phyloP scores from a whole-genome alignment of 1,139 yeast species.

The Yamadazyma friedrichii region DNA sequence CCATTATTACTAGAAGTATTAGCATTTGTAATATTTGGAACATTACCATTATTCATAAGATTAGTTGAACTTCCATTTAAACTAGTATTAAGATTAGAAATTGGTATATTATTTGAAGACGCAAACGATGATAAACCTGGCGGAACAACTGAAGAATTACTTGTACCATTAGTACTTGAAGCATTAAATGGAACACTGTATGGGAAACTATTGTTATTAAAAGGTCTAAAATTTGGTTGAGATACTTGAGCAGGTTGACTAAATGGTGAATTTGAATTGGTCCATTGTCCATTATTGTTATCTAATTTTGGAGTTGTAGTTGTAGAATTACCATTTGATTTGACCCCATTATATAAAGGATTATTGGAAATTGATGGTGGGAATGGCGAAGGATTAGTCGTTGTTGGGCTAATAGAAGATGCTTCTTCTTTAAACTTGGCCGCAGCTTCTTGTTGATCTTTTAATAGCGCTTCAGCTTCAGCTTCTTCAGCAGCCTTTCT shows the following conservation, averaged over 20 bases:
- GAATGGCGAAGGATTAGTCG: background rate
- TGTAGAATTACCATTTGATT: constrained; percentile 1
- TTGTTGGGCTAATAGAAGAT: background rate
- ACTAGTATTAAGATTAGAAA: background rate
- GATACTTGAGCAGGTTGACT: constrained; percentile 3
- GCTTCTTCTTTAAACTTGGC: constrained; percentile 12
- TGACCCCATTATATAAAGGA: constrained; percentile 4
- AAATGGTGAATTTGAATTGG: constrained; percentile 7
- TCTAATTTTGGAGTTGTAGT: constrained; percentile 15
- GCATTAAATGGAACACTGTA: constrained; percentile 9
- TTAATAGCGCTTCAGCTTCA: constrained; percentile 21
- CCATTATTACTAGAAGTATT: background rate
- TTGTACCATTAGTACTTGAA: background rate
- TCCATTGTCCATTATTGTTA: constrained; percentile 9
- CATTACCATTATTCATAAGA: background rate
- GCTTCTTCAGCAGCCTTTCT: constrained; percentile 6
- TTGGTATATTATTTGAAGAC: constrained; percentile 9
- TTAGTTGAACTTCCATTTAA: background rate
- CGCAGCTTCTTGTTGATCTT: constrained; percentile 25
- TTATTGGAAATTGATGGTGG: background rate
- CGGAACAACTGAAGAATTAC: constrained; percentile 4
- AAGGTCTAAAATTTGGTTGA: constrained; percentile 6
- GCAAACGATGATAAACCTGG: constrained; percentile 9
- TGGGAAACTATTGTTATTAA: constrained; percentile 5
- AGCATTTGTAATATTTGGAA: background rate